Percentiles rank a stretch among this genome's conserved stretches.
phyloP scores from a whole-genome alignment of 495 filamentous ascomycete species.

The Neurospora sp. region DNA sequence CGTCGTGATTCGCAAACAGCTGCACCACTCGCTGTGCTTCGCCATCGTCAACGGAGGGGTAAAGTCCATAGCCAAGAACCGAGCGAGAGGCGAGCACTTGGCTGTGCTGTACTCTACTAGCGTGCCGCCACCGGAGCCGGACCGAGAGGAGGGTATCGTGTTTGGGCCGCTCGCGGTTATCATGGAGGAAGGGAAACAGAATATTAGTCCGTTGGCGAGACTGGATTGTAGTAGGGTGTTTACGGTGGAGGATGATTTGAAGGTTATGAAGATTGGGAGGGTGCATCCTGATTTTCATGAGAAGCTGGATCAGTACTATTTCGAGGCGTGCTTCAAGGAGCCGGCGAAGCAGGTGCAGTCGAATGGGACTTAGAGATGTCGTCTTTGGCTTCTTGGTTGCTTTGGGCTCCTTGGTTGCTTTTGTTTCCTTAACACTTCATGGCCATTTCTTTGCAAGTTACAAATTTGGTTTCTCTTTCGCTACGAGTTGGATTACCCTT shows the following conservation, averaged over 20 bases:
- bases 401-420: neutral
- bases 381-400: neutral
- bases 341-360: neutral
- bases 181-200: slow-evolving; percentile 19
- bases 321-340: slow-evolving; percentile 7
- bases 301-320: slow-evolving; percentile 19
- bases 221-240: slow-evolving; percentile 23
- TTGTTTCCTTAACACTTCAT: neutral
- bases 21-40: slow-evolving; percentile 25
- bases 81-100: slow-evolving; percentile 10
- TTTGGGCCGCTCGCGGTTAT: slow-evolving; percentile 19
- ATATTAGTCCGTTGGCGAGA: slow-evolving; percentile 21
- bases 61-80: neutral
- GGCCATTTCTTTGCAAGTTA: too few species aligned
- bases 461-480: neutral
- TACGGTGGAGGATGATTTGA: slow-evolving; percentile 24
- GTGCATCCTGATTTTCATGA: slow-evolving; percentile 14
- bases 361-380: neutral
- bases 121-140: slow-evolving; percentile 16
- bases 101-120: slow-evolving; percentile 17
- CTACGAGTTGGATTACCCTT: neutral
- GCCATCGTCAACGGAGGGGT: slow-evolving; percentile 17
- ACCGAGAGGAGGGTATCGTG: slow-evolving; percentile 14
- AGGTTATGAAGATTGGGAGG: slow-evolving; percentile 23
- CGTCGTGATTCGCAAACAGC: slow-evolving; percentile 19